Percentiles rank a stretch among this genome's conserved stretches.
Conservation (phyloP, 306 rosid species). For the Pyrus communis region DNA sequence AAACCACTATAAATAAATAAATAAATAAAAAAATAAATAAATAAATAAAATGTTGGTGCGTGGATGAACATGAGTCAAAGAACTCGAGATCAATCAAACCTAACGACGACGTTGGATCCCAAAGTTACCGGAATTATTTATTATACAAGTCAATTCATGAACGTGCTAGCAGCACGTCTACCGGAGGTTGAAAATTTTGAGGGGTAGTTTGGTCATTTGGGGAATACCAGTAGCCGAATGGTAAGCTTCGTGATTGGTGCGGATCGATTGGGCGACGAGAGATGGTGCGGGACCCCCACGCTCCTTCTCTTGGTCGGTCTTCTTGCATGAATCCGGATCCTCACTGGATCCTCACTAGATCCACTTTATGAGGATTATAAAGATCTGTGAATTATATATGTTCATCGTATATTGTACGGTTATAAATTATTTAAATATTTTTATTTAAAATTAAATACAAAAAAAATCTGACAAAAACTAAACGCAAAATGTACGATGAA, state of each 20-base stretch:
- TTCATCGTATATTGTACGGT: no score
- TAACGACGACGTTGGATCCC: neutral
- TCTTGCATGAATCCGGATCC: no score
- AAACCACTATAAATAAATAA: no score
- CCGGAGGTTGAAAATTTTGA: neutral
- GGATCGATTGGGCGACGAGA: conserved; percentile 1
- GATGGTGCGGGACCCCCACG: conserved; percentile 27
- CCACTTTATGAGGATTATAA: no score
- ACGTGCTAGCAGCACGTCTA: neutral
- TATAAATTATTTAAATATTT: no score
- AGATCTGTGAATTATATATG: rapidly evolving
- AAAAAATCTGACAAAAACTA: rapidly evolving
- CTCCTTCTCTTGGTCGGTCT: conserved; percentile 9
- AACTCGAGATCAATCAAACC: neutral
- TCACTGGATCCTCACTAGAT: rapidly evolving
- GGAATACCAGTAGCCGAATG: conserved; percentile 1
- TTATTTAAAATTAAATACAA: no score
- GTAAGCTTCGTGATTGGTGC: conserved; percentile 30
- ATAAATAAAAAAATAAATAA: no score
- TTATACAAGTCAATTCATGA: neutral
- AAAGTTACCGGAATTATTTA: neutral
- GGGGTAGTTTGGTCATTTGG: neutral
- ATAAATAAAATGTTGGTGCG: neutral
- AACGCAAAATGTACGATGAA: rapidly evolving
- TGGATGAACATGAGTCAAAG: neutral